These are phyloP conservation scores for Trypanosoma avium DNA, from an alignment of 208 protist genomes.

Conservation along the genomic window DNA sequence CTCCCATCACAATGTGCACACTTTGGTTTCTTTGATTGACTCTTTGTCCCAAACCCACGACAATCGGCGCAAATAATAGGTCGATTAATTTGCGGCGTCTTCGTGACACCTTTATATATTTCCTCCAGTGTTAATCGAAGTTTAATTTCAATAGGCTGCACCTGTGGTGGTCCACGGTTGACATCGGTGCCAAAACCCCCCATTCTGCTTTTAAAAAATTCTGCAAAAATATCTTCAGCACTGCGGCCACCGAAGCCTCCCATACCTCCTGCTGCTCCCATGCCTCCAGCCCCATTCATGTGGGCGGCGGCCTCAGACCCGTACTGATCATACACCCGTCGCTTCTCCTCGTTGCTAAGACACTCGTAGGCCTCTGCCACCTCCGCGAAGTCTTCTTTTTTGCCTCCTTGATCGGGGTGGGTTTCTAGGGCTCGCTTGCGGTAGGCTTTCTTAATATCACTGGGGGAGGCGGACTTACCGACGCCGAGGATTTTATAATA, in stretches of 20 bases:
- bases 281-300: slow-evolving; percentile 55
- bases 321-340: slow-evolving; percentile 97
- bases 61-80: slow-evolving; percentile 87
- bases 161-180: slow-evolving; percentile 42
- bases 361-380: slow-evolving; percentile 97
- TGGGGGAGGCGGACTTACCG: slow-evolving; percentile 42
- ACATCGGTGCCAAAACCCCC: slow-evolving; percentile 66
- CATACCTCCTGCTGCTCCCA: slow-evolving; percentile 59
- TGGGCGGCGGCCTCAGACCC: slow-evolving; percentile 83
- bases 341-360: slow-evolving; percentile 95
- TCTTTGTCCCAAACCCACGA: slow-evolving; percentile 86
- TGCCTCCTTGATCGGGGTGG: slow-evolving; percentile 91
- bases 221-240: slow-evolving; percentile 90
- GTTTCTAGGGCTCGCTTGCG: slow-evolving; percentile 89
- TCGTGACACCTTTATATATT: slow-evolving; percentile 79
- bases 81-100: slow-evolving; percentile 79
- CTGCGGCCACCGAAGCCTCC: slow-evolving; percentile 66
- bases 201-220: slow-evolving; percentile 87
- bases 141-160: slow-evolving; percentile 79
- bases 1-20: slow-evolving; percentile 93
- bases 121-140: slow-evolving; percentile 82
- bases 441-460: slow-evolving; percentile 91
- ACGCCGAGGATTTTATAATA: slow-evolving; percentile 91
- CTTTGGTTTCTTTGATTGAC: slow-evolving; percentile 80
- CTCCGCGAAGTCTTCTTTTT: slow-evolving; percentile 91